A percentile compares a stretch with the other conserved stretches of the same genome.
Evolutionary conservation across 345 rosid genomes (phyloP).

Genomic region (Aethionema arabicum): DNA sequence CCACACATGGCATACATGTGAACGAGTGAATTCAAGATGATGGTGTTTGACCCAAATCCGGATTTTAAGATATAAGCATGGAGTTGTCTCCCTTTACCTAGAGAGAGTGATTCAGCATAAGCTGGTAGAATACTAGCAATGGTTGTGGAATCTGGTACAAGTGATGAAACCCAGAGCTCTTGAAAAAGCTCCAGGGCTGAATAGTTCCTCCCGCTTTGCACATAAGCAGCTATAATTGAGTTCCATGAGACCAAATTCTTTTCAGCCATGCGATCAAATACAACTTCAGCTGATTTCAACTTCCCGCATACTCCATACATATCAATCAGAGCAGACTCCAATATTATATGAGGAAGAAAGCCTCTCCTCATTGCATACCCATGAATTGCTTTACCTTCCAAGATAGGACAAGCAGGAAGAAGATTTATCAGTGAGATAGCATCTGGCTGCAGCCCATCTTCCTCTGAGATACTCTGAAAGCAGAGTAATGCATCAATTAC

Average conservation of each 20-base stretch:
- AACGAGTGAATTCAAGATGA: slow-evolving; percentile 58
- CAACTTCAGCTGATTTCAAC: slow-evolving; percentile 44
- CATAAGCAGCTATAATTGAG: slow-evolving; percentile 59
- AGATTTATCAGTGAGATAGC: slow-evolving; percentile 58
- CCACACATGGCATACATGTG: slow-evolving; percentile 76
- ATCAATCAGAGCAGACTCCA: slow-evolving; percentile 70
- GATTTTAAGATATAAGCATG: slow-evolving; percentile 52
- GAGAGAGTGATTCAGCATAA: slow-evolving; percentile 53
- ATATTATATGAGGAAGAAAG: slow-evolving; percentile 57
- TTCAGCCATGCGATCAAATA: slow-evolving; percentile 46
- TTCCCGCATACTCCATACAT: slow-evolving; percentile 56
- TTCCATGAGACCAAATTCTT: slow-evolving; percentile 74
- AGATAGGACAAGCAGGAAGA: slow-evolving; percentile 58
- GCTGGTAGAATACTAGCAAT: slow-evolving; percentile 65
- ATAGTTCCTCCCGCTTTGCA: slow-evolving; percentile 45
- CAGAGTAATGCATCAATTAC: slow-evolving; percentile 49
- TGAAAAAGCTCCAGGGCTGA: slow-evolving; percentile 58
- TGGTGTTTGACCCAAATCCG: slow-evolving; percentile 39
- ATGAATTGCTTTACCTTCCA: slow-evolving; percentile 61
- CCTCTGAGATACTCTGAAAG: slow-evolving; percentile 51
- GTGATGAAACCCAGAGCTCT: slow-evolving; percentile 41
- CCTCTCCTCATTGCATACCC: slow-evolving; percentile 62
- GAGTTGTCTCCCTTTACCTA: slow-evolving; percentile 54
- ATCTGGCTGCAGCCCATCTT: slow-evolving; percentile 50
- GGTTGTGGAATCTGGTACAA: slow-evolving; percentile 56